Conservation (phyloP, 331 rosid species). For the Malus hybrid region DNA sequence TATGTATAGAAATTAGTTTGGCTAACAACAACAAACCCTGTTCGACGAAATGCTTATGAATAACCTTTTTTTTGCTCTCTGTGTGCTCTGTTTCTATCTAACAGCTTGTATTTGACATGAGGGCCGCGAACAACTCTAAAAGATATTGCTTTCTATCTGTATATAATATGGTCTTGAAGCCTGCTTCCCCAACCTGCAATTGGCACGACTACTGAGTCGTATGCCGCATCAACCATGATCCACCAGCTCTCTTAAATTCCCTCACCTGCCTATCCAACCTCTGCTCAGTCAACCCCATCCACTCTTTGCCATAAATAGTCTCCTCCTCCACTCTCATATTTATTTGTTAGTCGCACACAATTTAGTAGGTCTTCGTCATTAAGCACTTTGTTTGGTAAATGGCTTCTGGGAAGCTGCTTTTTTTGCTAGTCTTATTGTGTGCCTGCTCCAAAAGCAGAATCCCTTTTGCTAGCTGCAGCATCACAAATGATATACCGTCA, state of each 20-base stretch:
- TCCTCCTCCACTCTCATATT: not conserved
- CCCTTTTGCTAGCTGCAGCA: not conserved
- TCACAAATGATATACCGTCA: not conserved
- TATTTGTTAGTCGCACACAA: not conserved
- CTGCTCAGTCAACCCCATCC: not conserved
- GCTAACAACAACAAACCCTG: no score
- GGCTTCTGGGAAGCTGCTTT: not conserved
- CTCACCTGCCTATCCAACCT: slow-evolving; percentile 46
- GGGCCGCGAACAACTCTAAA: no score
- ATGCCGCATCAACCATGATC: not conserved
- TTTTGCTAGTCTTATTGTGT: not conserved
- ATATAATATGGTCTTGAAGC: not conserved
- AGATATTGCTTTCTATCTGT: not conserved
- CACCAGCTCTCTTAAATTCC: slow-evolving; percentile 38
- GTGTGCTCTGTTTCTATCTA: no score
- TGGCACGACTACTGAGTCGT: not conserved
- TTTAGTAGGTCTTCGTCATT: not conserved
- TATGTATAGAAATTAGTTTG: no score
- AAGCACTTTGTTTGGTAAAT: not conserved
- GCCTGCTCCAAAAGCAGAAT: not conserved
- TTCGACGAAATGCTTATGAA: no score
- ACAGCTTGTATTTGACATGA: no score
- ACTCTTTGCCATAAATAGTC: slow-evolving; percentile 23
- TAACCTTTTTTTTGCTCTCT: no score
- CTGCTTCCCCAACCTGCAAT: not conserved